phyloP scores from a whole-genome alignment of 2,329 filamentous ascomycete species.

The Aureobasidium sp. region DNA sequence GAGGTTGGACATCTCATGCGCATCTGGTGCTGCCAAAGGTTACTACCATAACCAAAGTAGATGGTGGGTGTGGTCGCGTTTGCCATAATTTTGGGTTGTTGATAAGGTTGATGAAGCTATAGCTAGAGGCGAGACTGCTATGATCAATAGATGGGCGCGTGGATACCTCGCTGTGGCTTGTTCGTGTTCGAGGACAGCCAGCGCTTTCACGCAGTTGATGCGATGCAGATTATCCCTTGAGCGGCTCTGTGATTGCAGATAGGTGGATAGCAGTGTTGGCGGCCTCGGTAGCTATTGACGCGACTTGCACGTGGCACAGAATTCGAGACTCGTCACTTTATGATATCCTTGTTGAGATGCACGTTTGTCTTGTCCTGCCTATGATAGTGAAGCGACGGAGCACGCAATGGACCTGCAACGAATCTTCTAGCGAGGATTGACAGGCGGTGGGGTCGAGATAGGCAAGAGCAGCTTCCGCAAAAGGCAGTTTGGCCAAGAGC shows the following conservation, averaged over 20 bases:
- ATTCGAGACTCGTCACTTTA: not conserved
- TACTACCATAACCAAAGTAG: constrained; percentile 29
- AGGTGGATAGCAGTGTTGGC: not conserved
- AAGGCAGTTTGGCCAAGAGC: not conserved
- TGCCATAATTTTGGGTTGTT: not conserved
- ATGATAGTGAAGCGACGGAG: not conserved
- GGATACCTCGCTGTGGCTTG: not conserved
- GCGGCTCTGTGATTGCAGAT: not conserved
- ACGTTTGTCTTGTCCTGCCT: not conserved
- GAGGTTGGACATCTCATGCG: constrained; percentile 50
- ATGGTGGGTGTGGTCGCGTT: constrained; percentile 2
- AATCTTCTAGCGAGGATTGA: not conserved
- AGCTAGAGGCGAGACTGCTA: not conserved
- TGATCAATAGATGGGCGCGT: not conserved
- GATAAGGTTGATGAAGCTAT: not conserved
- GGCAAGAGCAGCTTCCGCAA: not conserved
- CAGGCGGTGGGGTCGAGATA: not conserved
- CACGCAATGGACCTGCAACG: not conserved
- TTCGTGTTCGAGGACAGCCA: not conserved
- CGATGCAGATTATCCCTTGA: not conserved
- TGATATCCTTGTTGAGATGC: not conserved
- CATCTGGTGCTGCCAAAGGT: constrained; percentile 63
- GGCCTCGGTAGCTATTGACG: not conserved
- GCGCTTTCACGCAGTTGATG: not conserved
- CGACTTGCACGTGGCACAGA: not conserved